Conservation (phyloP, 805 yeast species). For the Starmerella stellata region DNA sequence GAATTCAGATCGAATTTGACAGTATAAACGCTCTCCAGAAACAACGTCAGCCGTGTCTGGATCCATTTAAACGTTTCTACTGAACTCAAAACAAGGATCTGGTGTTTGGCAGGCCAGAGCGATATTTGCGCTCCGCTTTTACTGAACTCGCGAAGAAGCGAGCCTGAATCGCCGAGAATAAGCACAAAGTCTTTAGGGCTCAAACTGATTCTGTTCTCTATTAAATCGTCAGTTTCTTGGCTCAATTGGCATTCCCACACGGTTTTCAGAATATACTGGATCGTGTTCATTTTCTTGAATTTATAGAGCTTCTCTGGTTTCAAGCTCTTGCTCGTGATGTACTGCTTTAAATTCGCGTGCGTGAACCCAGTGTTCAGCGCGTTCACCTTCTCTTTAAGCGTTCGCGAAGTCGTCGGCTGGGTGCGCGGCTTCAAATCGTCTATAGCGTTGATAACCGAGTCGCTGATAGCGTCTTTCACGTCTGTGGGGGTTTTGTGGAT, state of each 20-base stretch:
- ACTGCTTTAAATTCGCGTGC: neutral
- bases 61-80: constrained; percentile 29
- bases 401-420: neutral
- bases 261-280: constrained; percentile 20
- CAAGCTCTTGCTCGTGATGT: neutral
- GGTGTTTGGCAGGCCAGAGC: constrained; percentile 22
- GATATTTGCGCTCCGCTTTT: constrained; percentile 28
- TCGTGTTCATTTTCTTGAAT: neutral
- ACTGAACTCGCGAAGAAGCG: constrained; percentile 26
- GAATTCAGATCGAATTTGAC: neutral
- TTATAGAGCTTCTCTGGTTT: neutral
- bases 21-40: constrained; percentile 18
- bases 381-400: neutral
- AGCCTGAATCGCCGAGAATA: constrained; percentile 26
- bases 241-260: constrained; percentile 25
- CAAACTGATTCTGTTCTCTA: constrained; percentile 23
- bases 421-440: neutral
- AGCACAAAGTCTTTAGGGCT: constrained; percentile 28
- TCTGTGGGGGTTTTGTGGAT: neutral
- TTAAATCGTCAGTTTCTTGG: constrained; percentile 20
- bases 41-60: constrained; percentile 19
- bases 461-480: neutral
- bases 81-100: constrained; percentile 28
- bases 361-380: neutral
- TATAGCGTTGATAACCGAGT: neutral